Evolutionary conservation across 352 stramenopile genomes (phyloP), one percentile per base, ranked within the genome.

Genomic region (Globisporangium perplexum): DNA sequence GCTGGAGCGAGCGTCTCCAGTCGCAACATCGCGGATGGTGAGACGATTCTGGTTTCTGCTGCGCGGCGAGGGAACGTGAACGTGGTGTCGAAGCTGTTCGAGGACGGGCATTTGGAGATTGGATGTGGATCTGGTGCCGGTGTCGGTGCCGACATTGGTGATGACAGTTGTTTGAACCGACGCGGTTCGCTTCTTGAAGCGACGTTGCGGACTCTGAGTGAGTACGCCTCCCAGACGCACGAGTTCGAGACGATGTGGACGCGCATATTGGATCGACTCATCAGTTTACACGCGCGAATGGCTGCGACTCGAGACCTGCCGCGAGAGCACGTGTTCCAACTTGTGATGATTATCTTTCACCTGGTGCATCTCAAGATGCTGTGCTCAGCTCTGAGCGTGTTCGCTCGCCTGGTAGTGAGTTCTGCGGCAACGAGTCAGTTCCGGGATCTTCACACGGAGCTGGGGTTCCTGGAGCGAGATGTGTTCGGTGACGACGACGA

Each of bases 181-280:
- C 36, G n/a, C 12, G 18, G 36, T 5, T 55, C 23, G 15, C 24
- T 48, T 15, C 14, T 41, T 15, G 28, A 18, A 18, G 38, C 38
- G 38, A 48, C 36, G 30, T 22, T 47, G 23, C 50, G 48, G 5
- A 48, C 38, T 12, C 6, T 55, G 35, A 22, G 11, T 7, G 50
- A 55, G 11, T 39, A n/a, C 12, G 36, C 5, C 18, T 17, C 22
- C 11, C 50, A 48, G 15, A 30, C 24, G n/a, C 12, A 55, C 26
- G 38, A 48, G 50, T 48, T 55, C 11, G 1, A 8, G 10, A 28
- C 28, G 11, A 30, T 59, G 53, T 59, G 53, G 45, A 18, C 31
- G 11, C 31, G 31, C 1, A 11, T 38, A 38, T 8, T 38, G 31
- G 31, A 38, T 38, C 31, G 31, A 38, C 7, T 38, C 10, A 38